These are phyloP conservation scores for Rhodotorula paludigena DNA, from an alignment of 768 basidiomycete species.

Conservation along the genomic window DNA sequence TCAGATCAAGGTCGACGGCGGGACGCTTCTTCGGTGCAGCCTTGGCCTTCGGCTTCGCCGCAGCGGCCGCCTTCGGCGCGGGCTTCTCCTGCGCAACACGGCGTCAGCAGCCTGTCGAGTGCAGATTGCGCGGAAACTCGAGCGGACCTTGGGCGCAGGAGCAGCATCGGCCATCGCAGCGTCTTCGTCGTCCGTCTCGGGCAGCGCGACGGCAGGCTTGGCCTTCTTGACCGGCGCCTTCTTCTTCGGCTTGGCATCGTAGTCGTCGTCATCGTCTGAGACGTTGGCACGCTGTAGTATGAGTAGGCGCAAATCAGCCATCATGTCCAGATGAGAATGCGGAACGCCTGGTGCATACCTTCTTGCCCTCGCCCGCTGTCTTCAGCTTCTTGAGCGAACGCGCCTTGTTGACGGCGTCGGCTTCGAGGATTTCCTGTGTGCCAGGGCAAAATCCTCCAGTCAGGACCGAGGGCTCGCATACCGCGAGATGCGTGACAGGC, in stretches of 20 bases:
- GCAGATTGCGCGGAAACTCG: conserved; percentile 35
- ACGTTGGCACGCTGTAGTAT: conserved; percentile 19
- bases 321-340: too few species aligned
- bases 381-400: conserved; percentile 25
- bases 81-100: conserved; percentile 9
- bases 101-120: conserved; percentile 9
- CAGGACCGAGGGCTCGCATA: too few species aligned
- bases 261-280: conserved; percentile 33
- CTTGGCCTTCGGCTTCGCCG: conserved; percentile 47
- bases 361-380: conserved; percentile 23
- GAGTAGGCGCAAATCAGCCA: too few species aligned
- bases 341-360: too few species aligned
- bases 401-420: conserved; percentile 9
- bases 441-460: neutral
- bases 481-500: too few species aligned
- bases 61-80: conserved; percentile 9
- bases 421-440: neutral
- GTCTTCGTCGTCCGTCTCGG: conserved; percentile 53
- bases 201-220: conserved; percentile 19
- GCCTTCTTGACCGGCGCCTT: conserved; percentile 11
- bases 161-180: conserved; percentile 33
- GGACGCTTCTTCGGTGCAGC: conserved; percentile 38
- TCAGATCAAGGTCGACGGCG: conserved; percentile 3
- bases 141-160: conserved; percentile 1
- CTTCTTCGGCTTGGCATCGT: conserved; percentile 37